Percentiles rank a stretch among this genome's conserved stretches.
Evolutionary conservation across 495 filamentous ascomycete genomes (phyloP).

Genomic region (Trichoderma erinaceum): DNA sequence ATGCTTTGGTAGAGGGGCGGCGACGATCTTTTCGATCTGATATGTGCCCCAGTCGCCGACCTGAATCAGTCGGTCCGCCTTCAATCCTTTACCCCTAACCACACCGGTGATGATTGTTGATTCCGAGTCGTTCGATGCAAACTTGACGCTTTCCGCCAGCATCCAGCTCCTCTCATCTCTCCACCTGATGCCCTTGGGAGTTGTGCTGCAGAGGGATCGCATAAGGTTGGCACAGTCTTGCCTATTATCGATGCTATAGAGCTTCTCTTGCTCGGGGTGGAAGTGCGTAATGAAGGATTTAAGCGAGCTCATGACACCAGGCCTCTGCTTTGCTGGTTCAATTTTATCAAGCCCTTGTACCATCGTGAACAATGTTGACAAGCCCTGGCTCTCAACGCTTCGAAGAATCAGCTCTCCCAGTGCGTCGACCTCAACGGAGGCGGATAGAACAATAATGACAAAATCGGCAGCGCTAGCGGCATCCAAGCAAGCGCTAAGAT

Average conservation of each 20-base stretch:
- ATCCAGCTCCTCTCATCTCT: conserved; percentile 93
- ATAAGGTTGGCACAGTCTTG: conserved; percentile 88
- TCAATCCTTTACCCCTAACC: conserved; percentile 78
- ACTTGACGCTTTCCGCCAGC: conserved; percentile 75
- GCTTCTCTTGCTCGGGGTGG: conserved; percentile 80
- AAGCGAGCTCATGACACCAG: conserved; percentile 69
- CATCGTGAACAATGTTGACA: conserved; percentile 75
- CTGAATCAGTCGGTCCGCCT: conserved; percentile 82
- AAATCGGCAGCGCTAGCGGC: conserved; percentile 86
- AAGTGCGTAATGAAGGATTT: conserved; percentile 90
- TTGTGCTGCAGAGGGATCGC: conserved; percentile 80
- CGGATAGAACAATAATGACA: conserved; percentile 74
- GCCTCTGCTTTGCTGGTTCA: conserved; percentile 68
- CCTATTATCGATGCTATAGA: conserved; percentile 74
- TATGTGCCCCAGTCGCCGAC: conserved; percentile 93
- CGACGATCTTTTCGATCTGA: conserved; percentile 81
- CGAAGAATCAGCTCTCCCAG: conserved; percentile 74
- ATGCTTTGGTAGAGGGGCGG: conserved; percentile 52
- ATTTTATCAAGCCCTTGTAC: conserved; percentile 74
- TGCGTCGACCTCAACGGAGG: conserved; percentile 74
- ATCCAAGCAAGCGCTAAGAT: conserved; percentile 71
- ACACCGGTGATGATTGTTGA: conserved; percentile 76
- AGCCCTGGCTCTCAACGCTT: conserved; percentile 84
- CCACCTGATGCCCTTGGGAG: conserved; percentile 88
- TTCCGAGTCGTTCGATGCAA: conserved; percentile 48